Conservation (phyloP, 129 eudicot species). For the Chrysanthemum seticuspe region DNA sequence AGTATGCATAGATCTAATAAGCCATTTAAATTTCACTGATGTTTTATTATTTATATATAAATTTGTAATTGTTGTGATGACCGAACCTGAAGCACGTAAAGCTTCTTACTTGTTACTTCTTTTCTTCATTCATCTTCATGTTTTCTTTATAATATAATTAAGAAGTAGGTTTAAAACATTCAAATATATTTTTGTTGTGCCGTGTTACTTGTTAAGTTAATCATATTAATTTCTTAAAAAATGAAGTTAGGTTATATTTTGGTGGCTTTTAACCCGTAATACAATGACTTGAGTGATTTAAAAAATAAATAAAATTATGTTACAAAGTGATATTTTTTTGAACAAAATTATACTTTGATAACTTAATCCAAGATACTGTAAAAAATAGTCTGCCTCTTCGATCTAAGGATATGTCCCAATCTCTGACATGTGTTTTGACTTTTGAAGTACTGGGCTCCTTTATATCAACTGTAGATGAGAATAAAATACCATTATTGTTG, state of each 20-base stretch:
- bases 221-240: no score
- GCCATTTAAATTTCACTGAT: background rate
- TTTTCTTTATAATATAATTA: no score
- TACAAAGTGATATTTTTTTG: no score
- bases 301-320: background rate
- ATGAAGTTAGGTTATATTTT: no score
- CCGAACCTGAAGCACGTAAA: background rate
- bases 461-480: background rate
- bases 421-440: slow-evolving; percentile 20
- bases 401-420: background rate
- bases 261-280: no score
- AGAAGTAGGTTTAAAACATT: no score
- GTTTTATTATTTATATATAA: background rate
- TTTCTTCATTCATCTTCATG: background rate
- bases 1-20: slow-evolving; percentile 1
- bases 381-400: background rate
- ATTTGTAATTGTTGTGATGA: background rate
- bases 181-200: no score
- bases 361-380: no score
- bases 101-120: background rate
- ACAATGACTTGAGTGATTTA: no score
- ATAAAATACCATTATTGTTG: slow-evolving; percentile 3
- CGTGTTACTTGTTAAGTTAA: no score
- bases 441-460: background rate
- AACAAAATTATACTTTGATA: no score